Conservation (phyloP, 2,329 filamentous ascomycete species). For the Ceratocystis huliohia region DNA sequence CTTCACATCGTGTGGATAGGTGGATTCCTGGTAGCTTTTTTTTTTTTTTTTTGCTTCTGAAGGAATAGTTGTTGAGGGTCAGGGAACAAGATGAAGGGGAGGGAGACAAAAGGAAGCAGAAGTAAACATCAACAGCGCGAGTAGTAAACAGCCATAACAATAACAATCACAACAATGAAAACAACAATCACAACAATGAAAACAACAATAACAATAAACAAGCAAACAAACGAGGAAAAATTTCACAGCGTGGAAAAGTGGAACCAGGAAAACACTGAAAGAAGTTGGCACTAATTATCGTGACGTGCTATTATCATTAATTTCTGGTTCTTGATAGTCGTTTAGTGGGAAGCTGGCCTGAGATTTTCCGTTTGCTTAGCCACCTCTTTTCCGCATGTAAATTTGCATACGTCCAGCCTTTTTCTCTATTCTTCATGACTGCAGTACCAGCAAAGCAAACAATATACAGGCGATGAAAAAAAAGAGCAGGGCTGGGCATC, state of each 20-base stretch:
- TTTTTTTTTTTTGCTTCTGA: neutral
- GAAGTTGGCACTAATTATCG: too few relatives aligned
- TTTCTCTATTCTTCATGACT: neutral
- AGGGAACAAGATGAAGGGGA: neutral
- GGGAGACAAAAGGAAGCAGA: neutral
- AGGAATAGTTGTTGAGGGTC: constrained; percentile 2
- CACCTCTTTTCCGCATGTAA: neutral
- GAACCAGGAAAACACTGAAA: too few relatives aligned
- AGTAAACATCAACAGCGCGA: constrained; percentile 1
- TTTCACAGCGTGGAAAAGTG: too few relatives aligned
- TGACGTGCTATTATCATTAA: too few relatives aligned
- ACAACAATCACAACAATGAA: neutral
- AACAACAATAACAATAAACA: neutral
- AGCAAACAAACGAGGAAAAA: neutral
- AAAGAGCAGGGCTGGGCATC: neutral
- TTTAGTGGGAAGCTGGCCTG: too few relatives aligned
- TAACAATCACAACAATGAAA: neutral
- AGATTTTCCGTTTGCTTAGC: neutral
- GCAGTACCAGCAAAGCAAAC: too few relatives aligned
- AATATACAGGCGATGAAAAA: neutral
- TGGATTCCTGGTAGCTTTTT: neutral
- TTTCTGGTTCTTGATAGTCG: neutral
- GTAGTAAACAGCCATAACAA: neutral
- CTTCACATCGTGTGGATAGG: neutral
- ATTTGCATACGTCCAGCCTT: neutral